These are phyloP conservation scores for Geoglossum cookeanum DNA, from an alignment of 2,329 filamentous ascomycete species.

Conservation along the genomic window DNA sequence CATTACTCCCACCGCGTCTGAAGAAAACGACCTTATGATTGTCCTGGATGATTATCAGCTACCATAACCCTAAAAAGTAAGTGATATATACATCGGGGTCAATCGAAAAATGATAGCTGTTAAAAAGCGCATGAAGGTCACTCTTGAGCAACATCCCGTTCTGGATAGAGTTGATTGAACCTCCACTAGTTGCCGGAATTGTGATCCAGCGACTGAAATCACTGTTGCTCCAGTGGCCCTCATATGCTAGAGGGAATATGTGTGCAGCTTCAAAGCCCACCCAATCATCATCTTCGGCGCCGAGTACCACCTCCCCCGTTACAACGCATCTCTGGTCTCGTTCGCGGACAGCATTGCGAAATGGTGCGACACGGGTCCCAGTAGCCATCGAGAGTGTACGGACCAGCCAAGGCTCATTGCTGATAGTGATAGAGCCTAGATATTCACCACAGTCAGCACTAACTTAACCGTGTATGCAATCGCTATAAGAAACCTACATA, in stretches of 20 bases:
- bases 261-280: conserved; percentile 13
- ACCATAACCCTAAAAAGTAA: neutral
- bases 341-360: conserved; percentile 10
- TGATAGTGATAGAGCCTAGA: conserved; percentile 7
- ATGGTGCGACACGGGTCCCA: conserved; percentile 4
- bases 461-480: conserved; percentile 1
- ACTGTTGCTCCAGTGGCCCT: conserved; percentile 11
- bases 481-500: no score
- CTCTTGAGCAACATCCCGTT: conserved; percentile 14
- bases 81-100: conserved; percentile 12
- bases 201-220: conserved; percentile 8
- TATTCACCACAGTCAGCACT: conserved; percentile 1
- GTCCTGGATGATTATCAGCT: neutral
- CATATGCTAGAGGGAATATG: conserved; percentile 14
- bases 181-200: conserved; percentile 4
- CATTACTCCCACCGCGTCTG: neutral
- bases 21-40: conserved; percentile 1
- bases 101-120: conserved; percentile 12
- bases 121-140: conserved; percentile 11
- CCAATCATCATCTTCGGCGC: conserved; percentile 3
- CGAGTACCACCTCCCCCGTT: neutral
- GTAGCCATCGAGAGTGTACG: conserved; percentile 7
- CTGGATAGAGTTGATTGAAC: conserved; percentile 13
- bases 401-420: conserved; percentile 7
- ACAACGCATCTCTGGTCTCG: conserved; percentile 10